Evolutionary conservation across 768 basidiomycete species (phyloP), one percentile per base, ranked within the genome.

Genomic region (Neoboletus subvelutipes): DNA sequence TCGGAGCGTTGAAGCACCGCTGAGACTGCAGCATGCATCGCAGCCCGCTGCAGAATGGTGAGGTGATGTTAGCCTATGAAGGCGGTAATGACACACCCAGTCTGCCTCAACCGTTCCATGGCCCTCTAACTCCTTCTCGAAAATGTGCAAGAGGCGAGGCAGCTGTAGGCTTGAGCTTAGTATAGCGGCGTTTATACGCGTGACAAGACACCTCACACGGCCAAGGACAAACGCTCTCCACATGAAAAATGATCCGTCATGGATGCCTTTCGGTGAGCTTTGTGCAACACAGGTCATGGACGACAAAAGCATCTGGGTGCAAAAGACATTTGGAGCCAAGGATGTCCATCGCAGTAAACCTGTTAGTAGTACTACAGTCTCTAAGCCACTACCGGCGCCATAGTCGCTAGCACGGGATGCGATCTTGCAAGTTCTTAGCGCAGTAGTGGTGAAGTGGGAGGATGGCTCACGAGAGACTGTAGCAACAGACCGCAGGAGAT

Each of bases 151-250:
- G 24, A 91, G 71, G 17, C 73, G 73, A 29, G 90, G 89, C 13
- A 92, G 75, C 89, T 90, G 64, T 33, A 26, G 13, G 59, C 49
- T 24, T 18, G 26, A 8, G 48, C 36, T 61, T 31, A 61, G 41
- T 33, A 45, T 34, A 47, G 9, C 54, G 33, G n/a, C 33, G 0
- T 57, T 22, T 31, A 40, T 7, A 28, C 39, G 15, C 20, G 33
- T 39, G 52, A 59, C 37, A 22, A 56, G 31, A 48, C 52, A 59
- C 50, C 86, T 63, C 72, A 92, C 90, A 52, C 90, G 80, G 39
- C 88, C 85, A 53, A 88, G 73, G 20, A 89, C 77, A 65, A 91
- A 92, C 20, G 84, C 78, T 60, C 81, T 82, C 90, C 89, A 92
- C 33, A 90, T 64, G 37, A 72, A 73, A 45, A 69, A 59, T 52